Evolutionary conservation across 352 stramenopile genomes (phyloP).

Genomic region (Phytophthora ramorum): DNA sequence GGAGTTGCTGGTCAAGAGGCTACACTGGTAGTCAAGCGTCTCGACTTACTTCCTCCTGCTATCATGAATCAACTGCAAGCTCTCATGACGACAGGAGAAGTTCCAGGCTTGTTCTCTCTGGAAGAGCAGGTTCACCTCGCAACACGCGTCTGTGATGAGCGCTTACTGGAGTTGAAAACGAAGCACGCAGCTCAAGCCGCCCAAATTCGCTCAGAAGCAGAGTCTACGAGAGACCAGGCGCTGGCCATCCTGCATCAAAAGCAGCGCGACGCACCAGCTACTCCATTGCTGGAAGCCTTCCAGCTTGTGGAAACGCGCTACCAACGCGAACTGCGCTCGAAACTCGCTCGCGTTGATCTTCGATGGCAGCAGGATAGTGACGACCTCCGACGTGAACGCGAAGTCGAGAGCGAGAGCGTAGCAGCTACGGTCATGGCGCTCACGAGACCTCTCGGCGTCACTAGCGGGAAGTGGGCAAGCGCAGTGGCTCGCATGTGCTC

Average conservation of each 20-base stretch:
- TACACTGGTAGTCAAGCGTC: constrained; percentile 62
- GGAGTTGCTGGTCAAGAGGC: constrained; percentile 62
- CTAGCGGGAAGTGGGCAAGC: constrained; percentile 73
- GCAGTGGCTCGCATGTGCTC: constrained; percentile 63
- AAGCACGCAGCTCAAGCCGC: constrained; percentile 37
- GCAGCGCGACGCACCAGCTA: constrained; percentile 41
- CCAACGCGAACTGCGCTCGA: constrained; percentile 41
- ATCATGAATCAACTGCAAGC: constrained; percentile 55
- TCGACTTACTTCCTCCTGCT: constrained; percentile 43
- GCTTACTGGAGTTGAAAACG: constrained; percentile 58
- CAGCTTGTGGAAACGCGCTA: constrained; percentile 45
- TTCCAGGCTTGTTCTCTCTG: constrained; percentile 59
- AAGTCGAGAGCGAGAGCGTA: constrained; percentile 79
- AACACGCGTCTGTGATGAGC: constrained; percentile 67
- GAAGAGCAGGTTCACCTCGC: constrained; percentile 76
- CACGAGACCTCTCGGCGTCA: constrained; percentile 72
- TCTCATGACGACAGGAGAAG: constrained; percentile 65
- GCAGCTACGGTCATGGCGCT: constrained; percentile 80
- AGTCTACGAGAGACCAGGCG: constrained; percentile 38
- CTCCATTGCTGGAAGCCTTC: constrained; percentile 30
- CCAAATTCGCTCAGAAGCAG: constrained; percentile 42
- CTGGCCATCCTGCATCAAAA: constrained; percentile 33
- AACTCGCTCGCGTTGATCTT: constrained; percentile 50
- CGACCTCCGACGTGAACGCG: constrained; percentile 56
- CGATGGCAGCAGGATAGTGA: constrained; percentile 71